A percentile compares a stretch with the other conserved stretches of the same genome.
phyloP scores from a whole-genome alignment of 2,329 filamentous ascomycete genomes.

The Aureobasidium sp. region DNA sequence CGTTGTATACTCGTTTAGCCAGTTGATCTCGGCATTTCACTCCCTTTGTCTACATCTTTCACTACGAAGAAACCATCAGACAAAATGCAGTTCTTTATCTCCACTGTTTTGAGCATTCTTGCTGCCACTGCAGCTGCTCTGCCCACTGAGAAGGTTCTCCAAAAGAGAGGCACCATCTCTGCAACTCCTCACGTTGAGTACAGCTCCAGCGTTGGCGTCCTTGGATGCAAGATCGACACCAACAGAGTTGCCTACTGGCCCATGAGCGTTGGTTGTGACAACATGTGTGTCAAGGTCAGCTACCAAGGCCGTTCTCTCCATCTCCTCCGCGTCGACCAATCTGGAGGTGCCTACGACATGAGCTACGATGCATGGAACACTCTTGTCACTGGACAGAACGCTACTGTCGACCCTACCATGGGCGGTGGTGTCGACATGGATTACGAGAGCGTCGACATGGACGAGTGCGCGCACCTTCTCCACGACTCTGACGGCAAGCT shows the following conservation, averaged over 20 bases:
- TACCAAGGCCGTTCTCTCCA: conserved; percentile 39
- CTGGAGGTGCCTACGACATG: conserved; percentile 49
- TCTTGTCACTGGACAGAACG: conserved; percentile 43
- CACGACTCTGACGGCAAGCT: conserved; percentile 33
- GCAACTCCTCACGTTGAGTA: conserved; percentile 49
- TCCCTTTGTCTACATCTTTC: conserved; percentile 3
- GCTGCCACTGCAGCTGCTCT: conserved; percentile 15
- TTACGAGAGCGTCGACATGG: conserved; percentile 40
- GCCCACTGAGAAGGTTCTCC: conserved; percentile 11
- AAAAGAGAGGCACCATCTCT: conserved; percentile 13
- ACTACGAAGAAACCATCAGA: background rate
- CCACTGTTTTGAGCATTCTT: conserved; percentile 15
- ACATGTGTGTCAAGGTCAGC: conserved; percentile 48
- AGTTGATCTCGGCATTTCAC: conserved; percentile 7
- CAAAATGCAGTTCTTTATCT: conserved; percentile 15
- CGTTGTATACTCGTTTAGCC: conserved; percentile 10
- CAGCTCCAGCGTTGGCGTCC: conserved; percentile 49
- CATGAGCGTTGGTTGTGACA: conserved; percentile 42
- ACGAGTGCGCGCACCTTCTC: conserved; percentile 44
- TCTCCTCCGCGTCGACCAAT: conserved; percentile 51
- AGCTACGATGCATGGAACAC: conserved; percentile 55
- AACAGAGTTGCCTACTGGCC: conserved; percentile 57
- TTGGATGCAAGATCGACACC: conserved; percentile 53
- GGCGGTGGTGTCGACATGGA: conserved; percentile 46
- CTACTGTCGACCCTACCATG: conserved; percentile 35